These are phyloP conservation scores for Brachypodium distachyon DNA, from an alignment of 202 grass and related monocot genomes.

Conservation along the genomic window DNA sequence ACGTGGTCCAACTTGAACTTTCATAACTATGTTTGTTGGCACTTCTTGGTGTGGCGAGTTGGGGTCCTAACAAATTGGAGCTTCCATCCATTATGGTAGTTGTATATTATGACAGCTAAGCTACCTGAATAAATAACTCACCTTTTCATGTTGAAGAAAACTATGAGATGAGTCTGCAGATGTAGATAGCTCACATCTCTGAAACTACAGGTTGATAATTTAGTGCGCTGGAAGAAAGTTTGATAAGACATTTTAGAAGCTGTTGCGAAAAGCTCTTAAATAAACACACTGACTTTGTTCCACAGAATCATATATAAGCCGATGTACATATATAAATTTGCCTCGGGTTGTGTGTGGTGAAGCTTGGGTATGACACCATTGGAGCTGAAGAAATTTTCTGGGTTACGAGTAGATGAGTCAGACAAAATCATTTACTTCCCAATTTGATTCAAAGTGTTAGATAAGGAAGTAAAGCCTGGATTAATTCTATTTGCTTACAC, in stretches of 20 bases:
- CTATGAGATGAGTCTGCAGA: conserved; percentile 3
- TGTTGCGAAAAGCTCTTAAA: background rate
- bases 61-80: conserved; percentile 16
- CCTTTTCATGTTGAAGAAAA: background rate
- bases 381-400: background rate
- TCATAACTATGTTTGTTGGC: conserved; percentile 22
- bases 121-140: background rate
- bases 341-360: background rate
- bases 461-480: background rate
- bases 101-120: conserved; percentile 2
- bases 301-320: background rate
- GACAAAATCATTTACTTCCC: background rate
- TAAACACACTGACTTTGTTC: background rate
- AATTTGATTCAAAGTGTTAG: background rate
- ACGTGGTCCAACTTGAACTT: conserved; percentile 26
- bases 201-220: background rate
- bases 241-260: background rate
- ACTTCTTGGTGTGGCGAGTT: conserved; percentile 14
- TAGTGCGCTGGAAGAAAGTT: background rate
- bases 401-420: background rate
- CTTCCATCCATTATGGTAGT: conserved; percentile 9
- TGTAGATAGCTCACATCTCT: background rate
- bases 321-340: background rate
- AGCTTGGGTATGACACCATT: background rate
- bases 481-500: background rate